Evolutionary conservation across 176 grass and related monocot species (phyloP).

Genomic region (Cenchrus americanus): DNA sequence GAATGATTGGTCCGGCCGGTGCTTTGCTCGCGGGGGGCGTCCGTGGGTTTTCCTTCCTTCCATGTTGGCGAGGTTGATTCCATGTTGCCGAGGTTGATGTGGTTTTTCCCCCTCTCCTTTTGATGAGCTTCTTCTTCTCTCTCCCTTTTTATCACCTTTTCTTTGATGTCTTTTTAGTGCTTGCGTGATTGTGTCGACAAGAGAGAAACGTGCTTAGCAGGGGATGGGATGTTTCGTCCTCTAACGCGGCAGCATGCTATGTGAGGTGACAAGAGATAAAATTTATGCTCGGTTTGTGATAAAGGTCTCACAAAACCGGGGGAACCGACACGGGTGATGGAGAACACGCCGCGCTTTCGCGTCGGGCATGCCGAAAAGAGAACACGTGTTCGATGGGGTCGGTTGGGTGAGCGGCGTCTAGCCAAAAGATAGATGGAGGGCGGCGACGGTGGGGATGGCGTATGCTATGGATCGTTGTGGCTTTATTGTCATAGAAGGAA

Average conservation of each 20-base stretch:
- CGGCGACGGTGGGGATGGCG: too few species aligned
- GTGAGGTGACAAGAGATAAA: accelerated
- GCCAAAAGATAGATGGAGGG: not conserved
- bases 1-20: not conserved
- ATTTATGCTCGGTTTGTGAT: not conserved
- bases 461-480: too few species aligned
- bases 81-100: not conserved
- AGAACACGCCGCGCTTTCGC: accelerated
- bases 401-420: not conserved
- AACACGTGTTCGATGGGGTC: not conserved
- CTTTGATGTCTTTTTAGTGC: too few species aligned
- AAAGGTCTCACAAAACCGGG: not conserved
- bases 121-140: not conserved
- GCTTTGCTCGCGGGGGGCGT: not conserved
- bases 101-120: not conserved
- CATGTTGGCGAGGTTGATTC: not conserved
- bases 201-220: too few species aligned
- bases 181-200: too few species aligned
- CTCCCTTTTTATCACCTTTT: not conserved
- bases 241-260: too few species aligned
- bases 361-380: not conserved
- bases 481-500: too few species aligned
- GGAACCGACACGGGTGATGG: accelerated
- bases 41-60: not conserved
- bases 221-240: not conserved